These are phyloP conservation scores for Thelephora ganbajun DNA, from an alignment of 768 basidiomycete species.

Conservation along the genomic window DNA sequence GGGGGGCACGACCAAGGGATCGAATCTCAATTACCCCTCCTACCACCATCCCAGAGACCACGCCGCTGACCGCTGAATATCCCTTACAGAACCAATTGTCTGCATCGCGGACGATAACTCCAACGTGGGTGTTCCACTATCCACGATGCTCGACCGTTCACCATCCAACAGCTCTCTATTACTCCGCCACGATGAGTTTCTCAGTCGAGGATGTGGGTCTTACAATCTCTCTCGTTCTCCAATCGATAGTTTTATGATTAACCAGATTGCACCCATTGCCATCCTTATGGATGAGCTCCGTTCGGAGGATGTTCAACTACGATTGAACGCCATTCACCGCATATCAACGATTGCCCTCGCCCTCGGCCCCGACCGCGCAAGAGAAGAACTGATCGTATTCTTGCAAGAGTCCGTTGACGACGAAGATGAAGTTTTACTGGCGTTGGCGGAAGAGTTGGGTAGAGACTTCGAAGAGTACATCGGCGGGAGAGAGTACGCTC, in stretches of 20 bases:
- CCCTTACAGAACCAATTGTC: too few species aligned
- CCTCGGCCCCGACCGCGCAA: slow-evolving; percentile 85
- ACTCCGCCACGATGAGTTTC: slow-evolving; percentile 44
- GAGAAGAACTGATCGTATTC: slow-evolving; percentile 92
- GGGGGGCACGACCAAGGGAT: too few species aligned
- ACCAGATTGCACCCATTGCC: slow-evolving; percentile 83
- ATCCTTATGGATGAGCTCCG: slow-evolving; percentile 97
- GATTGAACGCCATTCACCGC: slow-evolving; percentile 93
- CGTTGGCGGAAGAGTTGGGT: slow-evolving; percentile 90
- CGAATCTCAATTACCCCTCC: too few species aligned
- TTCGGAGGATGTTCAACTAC: slow-evolving; percentile 92
- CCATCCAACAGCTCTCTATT: not conserved
- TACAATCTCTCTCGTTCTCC: slow-evolving; percentile 3
- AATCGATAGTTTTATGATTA: not conserved
- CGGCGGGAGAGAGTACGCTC: slow-evolving; percentile 78
- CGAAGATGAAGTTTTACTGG: slow-evolving; percentile 94
- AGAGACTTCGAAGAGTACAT: slow-evolving; percentile 88
- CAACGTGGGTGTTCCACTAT: too few species aligned
- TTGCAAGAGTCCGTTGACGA: slow-evolving; percentile 98
- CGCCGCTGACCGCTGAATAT: too few species aligned
- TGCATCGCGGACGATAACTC: too few species aligned
- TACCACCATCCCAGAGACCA: too few species aligned
- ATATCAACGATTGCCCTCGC: slow-evolving; percentile 97
- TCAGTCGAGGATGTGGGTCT: slow-evolving; percentile 52
- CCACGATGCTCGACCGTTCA: not conserved